These are phyloP conservation scores for Aristolochia fimbriata DNA, from an alignment of 164 flowering plant species.

Conservation along the genomic window DNA sequence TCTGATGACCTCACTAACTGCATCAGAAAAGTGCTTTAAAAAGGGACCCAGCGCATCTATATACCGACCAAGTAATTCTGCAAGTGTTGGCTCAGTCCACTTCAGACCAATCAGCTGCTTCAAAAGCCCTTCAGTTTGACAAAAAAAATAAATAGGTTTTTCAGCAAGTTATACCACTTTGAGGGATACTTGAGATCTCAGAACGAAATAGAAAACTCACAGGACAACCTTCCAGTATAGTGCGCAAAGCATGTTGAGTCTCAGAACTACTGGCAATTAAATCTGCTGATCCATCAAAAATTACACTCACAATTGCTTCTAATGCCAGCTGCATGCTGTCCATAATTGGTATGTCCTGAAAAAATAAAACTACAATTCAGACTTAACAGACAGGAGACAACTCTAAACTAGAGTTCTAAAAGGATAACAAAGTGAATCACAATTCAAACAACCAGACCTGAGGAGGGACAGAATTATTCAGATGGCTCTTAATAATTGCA, in stretches of 20 bases:
- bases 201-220: constrained; percentile 9
- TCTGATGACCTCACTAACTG: constrained; percentile 75
- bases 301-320: constrained; percentile 52
- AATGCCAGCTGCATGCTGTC: constrained; percentile 86
- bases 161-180: too few relatives aligned
- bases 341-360: constrained; percentile 58
- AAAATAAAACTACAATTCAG: background rate
- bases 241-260: constrained; percentile 33
- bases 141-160: background rate
- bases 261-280: constrained; percentile 40
- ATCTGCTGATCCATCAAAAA: constrained; percentile 78
- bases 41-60: constrained; percentile 81
- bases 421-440: too few relatives aligned
- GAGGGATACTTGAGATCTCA: background rate
- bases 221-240: constrained; percentile 72
- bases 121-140: constrained; percentile 22
- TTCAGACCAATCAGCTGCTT: constrained; percentile 75
- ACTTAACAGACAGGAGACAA: too few relatives aligned
- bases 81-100: constrained; percentile 77
- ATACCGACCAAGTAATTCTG: constrained; percentile 70
- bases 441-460: constrained; percentile 34
- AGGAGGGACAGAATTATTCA: constrained; percentile 33
- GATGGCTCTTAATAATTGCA: constrained; percentile 35
- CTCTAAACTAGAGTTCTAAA: too few relatives aligned
- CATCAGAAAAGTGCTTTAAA: constrained; percentile 74